Base-by-base conservation (phyloP, 345 rosid species). In the Punica granatum region DNA sequence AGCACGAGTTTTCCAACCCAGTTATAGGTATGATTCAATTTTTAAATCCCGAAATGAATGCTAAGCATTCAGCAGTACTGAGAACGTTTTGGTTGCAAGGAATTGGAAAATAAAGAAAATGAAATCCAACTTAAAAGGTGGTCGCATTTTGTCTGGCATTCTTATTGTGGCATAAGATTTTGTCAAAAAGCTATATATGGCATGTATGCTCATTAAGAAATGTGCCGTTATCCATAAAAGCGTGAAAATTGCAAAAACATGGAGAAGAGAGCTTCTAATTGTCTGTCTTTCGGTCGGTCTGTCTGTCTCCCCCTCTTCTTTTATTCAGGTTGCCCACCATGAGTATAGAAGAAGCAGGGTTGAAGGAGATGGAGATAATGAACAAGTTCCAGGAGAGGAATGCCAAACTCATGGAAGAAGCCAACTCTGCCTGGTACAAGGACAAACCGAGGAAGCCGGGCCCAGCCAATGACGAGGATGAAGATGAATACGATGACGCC, bases 291-390 rank as follows among this genome's bases (percentile, higher is more conserved):
- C 46, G 10, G 10, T 42, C 46, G 6, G 2, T 42, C 46, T 42
- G 11, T 42, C 16, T 43, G 7, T 13, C 42, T n/a, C n/a, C n/a
- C n/a, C n/a, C n/a, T n/a, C n/a, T n/a, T n/a, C n/a, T n/a, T n/a
- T 44, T 44, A 13, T 44, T 28, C 59, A 92, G 99, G 92, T 76
- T 92, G 88, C 99, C 99, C 23, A 95, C 99, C 19, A 92, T 92
- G 97, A 88, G 99, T 74, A 92, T 95, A 64, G 99, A 95, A 77
- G 99, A 90, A 79, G 98, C 99, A 67, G 98, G 99, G 34, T 74
- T 92, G 64, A 87, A 59, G 78, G 98, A 95, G 83, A 90, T 90
- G 99, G 81, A 83, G 63, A 95, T 90, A 25, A 95, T 92, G 99
- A 87, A 92, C 61, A 85, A 84, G 32, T 92, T 92, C 88, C 94